These are phyloP conservation scores for Elongisporangium senticosum DNA, from an alignment of 352 stramenopile genomes.

Conservation along the genomic window DNA sequence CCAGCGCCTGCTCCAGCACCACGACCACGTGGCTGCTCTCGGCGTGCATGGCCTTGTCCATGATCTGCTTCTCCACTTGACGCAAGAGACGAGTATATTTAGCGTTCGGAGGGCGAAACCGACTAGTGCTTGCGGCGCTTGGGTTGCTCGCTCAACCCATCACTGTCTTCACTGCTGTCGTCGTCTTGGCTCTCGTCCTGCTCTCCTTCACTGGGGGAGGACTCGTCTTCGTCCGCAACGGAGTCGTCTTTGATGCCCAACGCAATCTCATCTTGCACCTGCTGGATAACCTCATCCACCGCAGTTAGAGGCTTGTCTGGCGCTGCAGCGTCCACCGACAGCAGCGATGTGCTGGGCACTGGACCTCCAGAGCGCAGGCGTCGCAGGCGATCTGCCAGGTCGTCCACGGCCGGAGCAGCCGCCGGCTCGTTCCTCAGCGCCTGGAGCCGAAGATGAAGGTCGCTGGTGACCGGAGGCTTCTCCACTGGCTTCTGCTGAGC, in stretches of 20 bases:
- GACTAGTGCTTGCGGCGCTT: background rate
- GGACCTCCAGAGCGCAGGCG: slow-evolving; percentile 19
- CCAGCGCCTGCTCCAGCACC: slow-evolving; percentile 26
- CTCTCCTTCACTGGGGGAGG: slow-evolving; percentile 6
- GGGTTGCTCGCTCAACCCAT: background rate
- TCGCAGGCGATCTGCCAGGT: slow-evolving; percentile 33
- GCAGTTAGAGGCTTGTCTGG: slow-evolving; percentile 10
- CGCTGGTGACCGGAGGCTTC: slow-evolving; percentile 8
- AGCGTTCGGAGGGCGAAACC: background rate
- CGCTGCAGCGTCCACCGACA: background rate
- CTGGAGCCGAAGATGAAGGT: slow-evolving; percentile 35
- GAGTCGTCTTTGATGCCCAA: slow-evolving; percentile 40
- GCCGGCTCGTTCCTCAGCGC: slow-evolving; percentile 38
- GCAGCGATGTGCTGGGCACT: background rate
- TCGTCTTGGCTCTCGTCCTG: slow-evolving; percentile 9
- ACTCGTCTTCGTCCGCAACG: slow-evolving; percentile 13
- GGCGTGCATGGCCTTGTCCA: slow-evolving; percentile 23
- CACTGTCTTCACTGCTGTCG: slow-evolving; percentile 3
- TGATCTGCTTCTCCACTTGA: background rate
- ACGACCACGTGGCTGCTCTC: slow-evolving; percentile 33
- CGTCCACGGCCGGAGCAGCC: slow-evolving; percentile 14
- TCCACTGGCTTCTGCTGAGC: slow-evolving; percentile 8
- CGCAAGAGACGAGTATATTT: background rate
- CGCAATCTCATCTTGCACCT: slow-evolving; percentile 53
- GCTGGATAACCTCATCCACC: slow-evolving; percentile 47